These are phyloP conservation scores for Rhizopogon sp. DNA, from an alignment of 768 basidiomycete species.

Conservation along the genomic window DNA sequence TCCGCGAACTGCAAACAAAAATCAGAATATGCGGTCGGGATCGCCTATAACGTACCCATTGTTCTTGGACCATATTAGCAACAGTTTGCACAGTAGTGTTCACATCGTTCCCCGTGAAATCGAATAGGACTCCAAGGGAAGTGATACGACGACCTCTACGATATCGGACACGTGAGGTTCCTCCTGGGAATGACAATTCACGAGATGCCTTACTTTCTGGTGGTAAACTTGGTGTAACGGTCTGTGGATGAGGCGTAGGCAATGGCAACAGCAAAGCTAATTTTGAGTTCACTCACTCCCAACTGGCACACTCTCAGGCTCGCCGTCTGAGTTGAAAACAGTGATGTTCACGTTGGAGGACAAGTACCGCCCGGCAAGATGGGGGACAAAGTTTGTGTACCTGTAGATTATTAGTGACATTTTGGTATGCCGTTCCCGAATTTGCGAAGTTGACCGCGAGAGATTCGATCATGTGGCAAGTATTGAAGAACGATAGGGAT, in stretches of 20 bases:
- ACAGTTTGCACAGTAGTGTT: constrained; percentile 77
- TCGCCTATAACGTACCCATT: constrained; percentile 50
- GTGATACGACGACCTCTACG: constrained; percentile 66
- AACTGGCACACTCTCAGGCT: constrained; percentile 35
- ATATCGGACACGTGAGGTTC: not conserved
- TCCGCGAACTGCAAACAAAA: constrained; percentile 53
- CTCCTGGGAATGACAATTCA: not conserved
- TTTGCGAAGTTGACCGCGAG: too few species aligned
- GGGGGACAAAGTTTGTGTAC: constrained; percentile 61
- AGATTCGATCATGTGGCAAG: not conserved
- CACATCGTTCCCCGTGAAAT: constrained; percentile 66
- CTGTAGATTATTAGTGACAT: constrained; percentile 21
- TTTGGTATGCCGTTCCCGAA: constrained; percentile 3
- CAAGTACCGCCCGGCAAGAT: constrained; percentile 68
- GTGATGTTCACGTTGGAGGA: constrained; percentile 88
- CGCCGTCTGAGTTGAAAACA: constrained; percentile 36
- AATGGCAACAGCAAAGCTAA: constrained; percentile 16
- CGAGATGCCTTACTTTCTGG: constrained; percentile 50
- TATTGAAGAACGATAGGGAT: not conserved
- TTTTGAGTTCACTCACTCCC: constrained; percentile 30
- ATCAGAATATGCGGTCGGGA: not conserved
- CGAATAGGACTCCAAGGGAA: constrained; percentile 72
- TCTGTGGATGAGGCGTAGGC: constrained; percentile 34
- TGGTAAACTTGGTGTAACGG: constrained; percentile 69
- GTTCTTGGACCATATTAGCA: constrained; percentile 70